Evolutionary conservation across 257 asterid species (phyloP).

Genomic region (Nicotiana knightiana): DNA sequence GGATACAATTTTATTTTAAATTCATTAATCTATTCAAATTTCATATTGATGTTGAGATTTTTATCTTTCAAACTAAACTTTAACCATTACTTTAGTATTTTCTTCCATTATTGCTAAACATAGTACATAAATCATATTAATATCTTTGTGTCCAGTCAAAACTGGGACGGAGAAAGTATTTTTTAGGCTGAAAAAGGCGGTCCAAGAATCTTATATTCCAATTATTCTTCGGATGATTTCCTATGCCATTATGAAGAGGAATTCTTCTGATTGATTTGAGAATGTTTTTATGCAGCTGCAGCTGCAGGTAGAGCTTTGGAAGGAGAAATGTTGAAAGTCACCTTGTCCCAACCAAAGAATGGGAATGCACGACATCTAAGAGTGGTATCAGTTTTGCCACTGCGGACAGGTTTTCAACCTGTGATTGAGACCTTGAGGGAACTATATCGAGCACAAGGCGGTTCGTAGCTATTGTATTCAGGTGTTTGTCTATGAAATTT

Average conservation of each 20-base stretch:
- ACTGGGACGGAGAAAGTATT: not conserved
- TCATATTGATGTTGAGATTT: not conserved
- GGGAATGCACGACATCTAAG: constrained; percentile 81
- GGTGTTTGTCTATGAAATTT: not conserved
- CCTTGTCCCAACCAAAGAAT: constrained; percentile 68
- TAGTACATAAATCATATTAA: not conserved
- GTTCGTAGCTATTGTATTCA: constrained; percentile 9
- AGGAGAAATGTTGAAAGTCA: constrained; percentile 76
- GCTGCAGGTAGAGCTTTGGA: constrained; percentile 54
- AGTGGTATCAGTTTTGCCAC: constrained; percentile 65
- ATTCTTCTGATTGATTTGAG: not conserved
- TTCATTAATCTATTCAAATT: not conserved
- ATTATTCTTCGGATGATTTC: not conserved
- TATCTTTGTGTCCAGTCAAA: not conserved
- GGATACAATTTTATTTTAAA: not conserved
- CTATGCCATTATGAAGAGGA: not conserved
- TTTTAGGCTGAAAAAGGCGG: not conserved
- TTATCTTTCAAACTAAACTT: not conserved
- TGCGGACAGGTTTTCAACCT: constrained; percentile 61
- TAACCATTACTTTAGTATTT: not conserved
- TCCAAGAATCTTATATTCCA: not conserved
- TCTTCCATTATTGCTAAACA: not conserved
- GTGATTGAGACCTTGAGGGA: constrained; percentile 56
- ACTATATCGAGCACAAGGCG: constrained; percentile 30
- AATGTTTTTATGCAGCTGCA: constrained; percentile 29